Base-by-base conservation (phyloP, 2,329 filamentous ascomycete species). In the Graphiopsis chlorocephala region DNA sequence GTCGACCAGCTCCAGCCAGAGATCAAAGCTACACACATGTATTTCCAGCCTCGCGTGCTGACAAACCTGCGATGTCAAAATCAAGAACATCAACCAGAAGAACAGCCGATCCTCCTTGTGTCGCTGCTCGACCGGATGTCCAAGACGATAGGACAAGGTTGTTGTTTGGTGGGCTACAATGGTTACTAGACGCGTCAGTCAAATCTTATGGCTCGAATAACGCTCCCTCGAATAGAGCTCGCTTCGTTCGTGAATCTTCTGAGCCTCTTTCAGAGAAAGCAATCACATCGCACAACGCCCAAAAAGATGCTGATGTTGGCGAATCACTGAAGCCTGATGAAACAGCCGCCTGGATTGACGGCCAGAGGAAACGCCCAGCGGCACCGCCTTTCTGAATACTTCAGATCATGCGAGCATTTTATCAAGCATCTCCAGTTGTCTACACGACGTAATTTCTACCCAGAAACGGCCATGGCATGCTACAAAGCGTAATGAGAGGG, bases 211-310 rank as follows among this genome's bases (percentile, higher is more conserved):
- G 45, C 2, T 38, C 55, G 8, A 58, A 26, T 38, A 26, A 42
- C 2, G 33, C n/a, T n/a, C n/a, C n/a, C 2, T 38, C 55, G 8
- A 58, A 26, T 38, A 26, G 28, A 1, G 33, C n/a, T 20, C 55
- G 33, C 6, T 42, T 20, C 23, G 26, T 20, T 23, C 53, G 26
- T 23, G 57, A 31, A 29, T 38, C 57, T n/a, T 47, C 57, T 8
- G 57, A 38, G 15, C 35, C 57, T 60, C 38, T 60, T 29, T 60
- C 57, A n/a, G 57, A 60, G 8, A 29, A 60, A 26, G 57, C 57
- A 7, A 31, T 60, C 17, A 17, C 25, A 4, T 60, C 57, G 26
- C 29, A 48, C 57, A 60, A 60, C 10, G 55, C 55, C 1, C 33
- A 15, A 25, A 29, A 48, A 10, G 38, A 47, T 14, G n/a, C 12